A percentile compares a stretch with the other conserved stretches of the same genome.
Conservation (phyloP, 1,284 basidiomycete genomes). For the Moesziomyces aphidis region DNA sequence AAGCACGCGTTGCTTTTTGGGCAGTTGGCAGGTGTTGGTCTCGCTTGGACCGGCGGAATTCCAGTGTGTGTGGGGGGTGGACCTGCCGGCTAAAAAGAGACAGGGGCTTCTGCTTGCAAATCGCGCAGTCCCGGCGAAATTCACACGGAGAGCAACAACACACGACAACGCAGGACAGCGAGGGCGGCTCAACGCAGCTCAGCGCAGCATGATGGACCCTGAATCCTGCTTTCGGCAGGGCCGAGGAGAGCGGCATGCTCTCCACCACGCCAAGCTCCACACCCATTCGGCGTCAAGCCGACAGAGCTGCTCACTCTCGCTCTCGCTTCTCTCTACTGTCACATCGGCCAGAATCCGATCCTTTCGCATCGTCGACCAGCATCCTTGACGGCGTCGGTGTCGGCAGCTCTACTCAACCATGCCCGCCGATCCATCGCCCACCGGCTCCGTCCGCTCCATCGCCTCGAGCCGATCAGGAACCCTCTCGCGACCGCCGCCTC, state of each 20-base stretch:
- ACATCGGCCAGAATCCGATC: not conserved
- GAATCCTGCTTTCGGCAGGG: not conserved
- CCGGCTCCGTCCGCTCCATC: slow-evolving; percentile 21
- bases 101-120: not conserved
- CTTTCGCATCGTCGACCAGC: not conserved
- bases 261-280: too few relatives aligned
- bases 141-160: not conserved
- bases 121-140: not conserved
- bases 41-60: not conserved
- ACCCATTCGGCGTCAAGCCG: too few relatives aligned
- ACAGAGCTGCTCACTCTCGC: too few relatives aligned
- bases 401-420: slow-evolving; percentile 5
- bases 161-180: not conserved
- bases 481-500: slow-evolving; percentile 44
- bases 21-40: not conserved
- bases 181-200: not conserved
- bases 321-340: too few relatives aligned
- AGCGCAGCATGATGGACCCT: not conserved
- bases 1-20: too few relatives aligned
- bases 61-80: too few relatives aligned
- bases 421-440: slow-evolving; percentile 11
- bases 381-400: not conserved
- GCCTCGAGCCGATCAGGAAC: slow-evolving; percentile 27
- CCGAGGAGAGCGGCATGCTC: too few relatives aligned
- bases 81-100: not conserved